A percentile compares a stretch with the other conserved stretches of the same genome.
Evolutionary conservation across 1,284 basidiomycete genomes (phyloP).

Genomic region (Pseudozyma tsukubaensis): DNA sequence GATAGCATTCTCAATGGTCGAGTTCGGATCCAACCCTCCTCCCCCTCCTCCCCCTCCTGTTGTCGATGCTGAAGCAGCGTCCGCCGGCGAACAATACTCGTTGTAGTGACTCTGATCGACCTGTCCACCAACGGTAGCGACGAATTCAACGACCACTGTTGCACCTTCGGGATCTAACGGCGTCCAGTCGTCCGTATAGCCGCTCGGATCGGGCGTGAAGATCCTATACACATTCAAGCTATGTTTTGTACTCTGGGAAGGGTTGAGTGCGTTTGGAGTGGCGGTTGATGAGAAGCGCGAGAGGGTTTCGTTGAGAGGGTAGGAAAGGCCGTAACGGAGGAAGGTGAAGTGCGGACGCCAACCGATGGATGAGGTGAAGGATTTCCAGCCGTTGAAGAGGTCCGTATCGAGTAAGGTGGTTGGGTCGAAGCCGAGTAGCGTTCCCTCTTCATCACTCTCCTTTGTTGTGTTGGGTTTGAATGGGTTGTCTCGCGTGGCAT

Average conservation of each 20-base stretch:
- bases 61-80: slow-evolving; percentile 2
- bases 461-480: neutral
- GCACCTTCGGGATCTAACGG: slow-evolving; percentile 37
- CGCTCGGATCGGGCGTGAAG: slow-evolving; percentile 40
- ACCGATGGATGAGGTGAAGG: slow-evolving; percentile 38
- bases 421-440: slow-evolving; percentile 21
- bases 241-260: slow-evolving; percentile 22
- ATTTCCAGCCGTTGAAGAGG: slow-evolving; percentile 32
- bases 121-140: slow-evolving; percentile 25
- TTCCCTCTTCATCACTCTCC: neutral
- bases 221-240: slow-evolving; percentile 42
- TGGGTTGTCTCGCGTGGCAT: neutral
- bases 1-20: slow-evolving; percentile 40
- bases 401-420: slow-evolving; percentile 26
- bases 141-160: slow-evolving; percentile 39
- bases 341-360: slow-evolving; percentile 40
- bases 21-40: slow-evolving; percentile 18
- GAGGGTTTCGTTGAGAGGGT: slow-evolving; percentile 19
- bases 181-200: slow-evolving; percentile 35
- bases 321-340: slow-evolving; percentile 31
- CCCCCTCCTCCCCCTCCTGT: neutral
- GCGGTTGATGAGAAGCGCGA: slow-evolving; percentile 14
- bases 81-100: slow-evolving; percentile 11
- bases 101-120: slow-evolving; percentile 44
- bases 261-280: slow-evolving; percentile 16